Percentiles rank a stretch among this genome's conserved stretches.
These are phyloP conservation scores for Calocybe indica DNA, from an alignment of 768 basidiomycete species.

Conservation along the genomic window DNA sequence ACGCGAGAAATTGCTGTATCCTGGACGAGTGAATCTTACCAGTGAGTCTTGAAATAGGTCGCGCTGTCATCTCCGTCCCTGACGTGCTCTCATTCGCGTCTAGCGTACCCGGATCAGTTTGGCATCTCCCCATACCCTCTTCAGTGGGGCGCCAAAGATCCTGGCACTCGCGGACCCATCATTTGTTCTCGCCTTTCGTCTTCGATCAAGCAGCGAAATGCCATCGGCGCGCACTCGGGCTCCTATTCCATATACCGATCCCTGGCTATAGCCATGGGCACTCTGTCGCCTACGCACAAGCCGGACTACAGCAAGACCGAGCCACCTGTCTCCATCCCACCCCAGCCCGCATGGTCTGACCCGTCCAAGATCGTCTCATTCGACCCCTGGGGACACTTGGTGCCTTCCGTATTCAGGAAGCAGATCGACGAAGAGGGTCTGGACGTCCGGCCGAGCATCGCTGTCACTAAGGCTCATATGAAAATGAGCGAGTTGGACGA, in stretches of 20 bases:
- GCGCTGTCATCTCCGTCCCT: conserved; percentile 3
- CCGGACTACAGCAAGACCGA: conserved; percentile 80
- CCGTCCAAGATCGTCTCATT: conserved; percentile 81
- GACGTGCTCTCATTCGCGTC: conserved; percentile 11
- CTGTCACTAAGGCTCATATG: conserved; percentile 89
- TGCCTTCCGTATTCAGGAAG: conserved; percentile 60
- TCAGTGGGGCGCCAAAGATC: conserved; percentile 71
- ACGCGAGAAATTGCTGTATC: conserved; percentile 72
- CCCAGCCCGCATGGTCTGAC: conserved; percentile 73
- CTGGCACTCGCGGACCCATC: conserved; percentile 73
- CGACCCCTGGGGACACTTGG: conserved; percentile 92
- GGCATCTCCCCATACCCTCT: conserved; percentile 79
- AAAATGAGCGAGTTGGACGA: conserved; percentile 94
- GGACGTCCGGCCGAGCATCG: conserved; percentile 89
- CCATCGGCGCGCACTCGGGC: conserved; percentile 90
- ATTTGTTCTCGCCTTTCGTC: conserved; percentile 81
- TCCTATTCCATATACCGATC: conserved; percentile 95
- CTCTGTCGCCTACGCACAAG: conserved; percentile 72
- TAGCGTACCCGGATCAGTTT: conserved; percentile 88
- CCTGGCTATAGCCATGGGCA: conserved; percentile 85
- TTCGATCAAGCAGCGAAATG: conserved; percentile 87
- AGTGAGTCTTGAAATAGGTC: conserved; percentile 43
- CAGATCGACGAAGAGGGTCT: conserved; percentile 62
- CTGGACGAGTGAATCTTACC: conserved; percentile 75
- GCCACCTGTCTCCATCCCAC: conserved; percentile 76